Percentiles rank a stretch among this genome's conserved stretches.
Evolutionary conservation across 495 filamentous ascomycete genomes (phyloP).

Genomic region (Rostrohypoxylon terebratum): DNA sequence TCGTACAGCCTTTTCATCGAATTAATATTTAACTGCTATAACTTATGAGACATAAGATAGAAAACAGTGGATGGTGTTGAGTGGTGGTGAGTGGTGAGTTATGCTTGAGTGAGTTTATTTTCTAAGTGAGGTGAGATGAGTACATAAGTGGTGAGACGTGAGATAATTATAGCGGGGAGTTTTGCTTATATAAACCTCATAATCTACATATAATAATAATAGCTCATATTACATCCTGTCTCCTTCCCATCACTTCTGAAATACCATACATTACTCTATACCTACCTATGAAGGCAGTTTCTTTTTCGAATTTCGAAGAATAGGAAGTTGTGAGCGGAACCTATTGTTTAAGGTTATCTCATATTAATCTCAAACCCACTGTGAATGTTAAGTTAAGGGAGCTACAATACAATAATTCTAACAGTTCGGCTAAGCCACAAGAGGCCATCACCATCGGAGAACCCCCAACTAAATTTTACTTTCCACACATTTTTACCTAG

Average conservation of each 20-base stretch:
- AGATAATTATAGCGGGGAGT: constrained; percentile 3
- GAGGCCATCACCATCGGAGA: background rate
- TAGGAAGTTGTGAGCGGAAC: no score
- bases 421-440: background rate
- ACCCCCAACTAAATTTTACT: background rate
- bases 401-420: background rate
- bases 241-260: background rate
- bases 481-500: background rate
- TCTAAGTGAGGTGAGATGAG: constrained; percentile 2
- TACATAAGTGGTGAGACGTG: constrained; percentile 1
- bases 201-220: background rate
- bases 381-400: background rate
- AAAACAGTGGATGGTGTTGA: background rate
- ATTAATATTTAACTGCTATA: background rate
- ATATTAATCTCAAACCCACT: background rate
- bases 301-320: no score
- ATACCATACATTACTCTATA: background rate
- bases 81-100: background rate
- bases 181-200: background rate
- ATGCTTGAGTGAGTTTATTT: constrained; percentile 7
- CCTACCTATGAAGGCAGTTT: background rate
- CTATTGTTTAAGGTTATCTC: background rate
- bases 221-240: background rate
- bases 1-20: background rate
- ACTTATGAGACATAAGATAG: background rate